phyloP scores from a whole-genome alignment of 2,329 filamentous ascomycete species.

The Cladosporium cucumerinum region DNA sequence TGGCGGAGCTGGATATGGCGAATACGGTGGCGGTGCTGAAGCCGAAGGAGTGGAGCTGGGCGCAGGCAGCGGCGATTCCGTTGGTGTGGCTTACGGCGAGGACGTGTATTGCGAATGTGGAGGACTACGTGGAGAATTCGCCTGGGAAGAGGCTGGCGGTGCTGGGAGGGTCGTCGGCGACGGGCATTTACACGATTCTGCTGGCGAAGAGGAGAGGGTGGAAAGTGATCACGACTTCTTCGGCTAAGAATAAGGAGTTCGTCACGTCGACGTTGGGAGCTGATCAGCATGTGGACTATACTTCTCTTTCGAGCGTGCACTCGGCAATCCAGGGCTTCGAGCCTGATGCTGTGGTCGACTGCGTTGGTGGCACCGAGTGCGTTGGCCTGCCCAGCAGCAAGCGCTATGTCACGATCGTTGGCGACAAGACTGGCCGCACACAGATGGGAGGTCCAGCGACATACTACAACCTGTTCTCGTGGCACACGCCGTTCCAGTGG shows the following conservation, averaged over 20 bases:
- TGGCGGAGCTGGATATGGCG: slow-evolving; percentile 29
- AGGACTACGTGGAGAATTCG: slow-evolving; percentile 26
- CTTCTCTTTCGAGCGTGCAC: slow-evolving; percentile 45
- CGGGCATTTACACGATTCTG: slow-evolving; percentile 35
- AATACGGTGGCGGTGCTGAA: slow-evolving; percentile 29
- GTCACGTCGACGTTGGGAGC: slow-evolving; percentile 56
- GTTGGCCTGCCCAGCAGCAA: slow-evolving; percentile 39
- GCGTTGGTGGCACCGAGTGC: slow-evolving; percentile 48
- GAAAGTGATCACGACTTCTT: slow-evolving; percentile 51
- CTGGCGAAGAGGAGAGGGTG: slow-evolving; percentile 33
- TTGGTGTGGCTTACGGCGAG: slow-evolving; percentile 35
- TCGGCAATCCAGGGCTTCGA: slow-evolving; percentile 48
- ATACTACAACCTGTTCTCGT: slow-evolving; percentile 29
- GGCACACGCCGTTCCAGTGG: slow-evolving; percentile 29
- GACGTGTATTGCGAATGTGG: slow-evolving; percentile 30
- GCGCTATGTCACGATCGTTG: slow-evolving; percentile 49
- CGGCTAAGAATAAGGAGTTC: slow-evolving; percentile 55
- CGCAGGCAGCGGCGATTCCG: slow-evolving; percentile 32
- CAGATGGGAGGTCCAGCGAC: slow-evolving; percentile 35
- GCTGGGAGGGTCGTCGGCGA: slow-evolving; percentile 31
- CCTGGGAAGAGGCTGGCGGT: slow-evolving; percentile 30
- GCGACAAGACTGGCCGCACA: slow-evolving; percentile 35
- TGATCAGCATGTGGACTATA: slow-evolving; percentile 63
- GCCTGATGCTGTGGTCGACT: slow-evolving; percentile 58
- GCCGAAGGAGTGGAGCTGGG: slow-evolving; percentile 30